A percentile compares a stretch with the other conserved stretches of the same genome.
Evolutionary conservation across 768 basidiomycete genomes (phyloP).

Genomic region (Boletus fagicola): DNA sequence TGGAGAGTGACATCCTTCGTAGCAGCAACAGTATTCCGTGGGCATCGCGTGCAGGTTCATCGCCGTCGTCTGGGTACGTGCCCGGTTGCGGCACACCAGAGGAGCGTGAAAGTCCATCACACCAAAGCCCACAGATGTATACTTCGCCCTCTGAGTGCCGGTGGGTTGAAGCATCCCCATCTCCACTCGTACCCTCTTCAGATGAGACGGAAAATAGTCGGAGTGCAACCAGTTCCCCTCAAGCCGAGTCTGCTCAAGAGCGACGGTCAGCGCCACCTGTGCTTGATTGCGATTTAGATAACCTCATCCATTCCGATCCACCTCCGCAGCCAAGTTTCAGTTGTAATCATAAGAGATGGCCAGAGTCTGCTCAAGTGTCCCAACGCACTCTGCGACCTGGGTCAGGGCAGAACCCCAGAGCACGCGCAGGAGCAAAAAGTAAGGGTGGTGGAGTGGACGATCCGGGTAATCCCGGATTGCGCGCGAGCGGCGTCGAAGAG

Average conservation of each 20-base stretch:
- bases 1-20: conserved; percentile 62
- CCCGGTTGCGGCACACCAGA: conserved; percentile 11
- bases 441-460: conserved; percentile 15
- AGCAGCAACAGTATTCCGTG: conserved; percentile 54
- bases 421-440: conserved; percentile 29
- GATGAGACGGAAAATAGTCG: not conserved
- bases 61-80: conserved; percentile 27
- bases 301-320: conserved; percentile 29
- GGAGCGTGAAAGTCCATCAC: conserved; percentile 12
- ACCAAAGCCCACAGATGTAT: conserved; percentile 14
- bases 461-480: conserved; percentile 6
- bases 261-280: conserved; percentile 53
- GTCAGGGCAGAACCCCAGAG: conserved; percentile 42
- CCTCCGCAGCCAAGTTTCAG: conserved; percentile 27
- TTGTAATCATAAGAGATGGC: conserved; percentile 14
- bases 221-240: not conserved
- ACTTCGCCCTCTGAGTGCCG: conserved; percentile 40
- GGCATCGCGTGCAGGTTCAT: conserved; percentile 45
- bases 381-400: conserved; percentile 31
- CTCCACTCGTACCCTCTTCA: conserved; percentile 18
- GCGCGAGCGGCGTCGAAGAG: conserved; percentile 14
- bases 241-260: not conserved
- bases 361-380: not conserved
- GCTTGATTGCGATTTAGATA: conserved; percentile 37
- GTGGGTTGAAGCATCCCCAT: conserved; percentile 46